Base-by-base conservation (phyloP, 1,139 yeast genomes). In the Pichia sp. region DNA sequence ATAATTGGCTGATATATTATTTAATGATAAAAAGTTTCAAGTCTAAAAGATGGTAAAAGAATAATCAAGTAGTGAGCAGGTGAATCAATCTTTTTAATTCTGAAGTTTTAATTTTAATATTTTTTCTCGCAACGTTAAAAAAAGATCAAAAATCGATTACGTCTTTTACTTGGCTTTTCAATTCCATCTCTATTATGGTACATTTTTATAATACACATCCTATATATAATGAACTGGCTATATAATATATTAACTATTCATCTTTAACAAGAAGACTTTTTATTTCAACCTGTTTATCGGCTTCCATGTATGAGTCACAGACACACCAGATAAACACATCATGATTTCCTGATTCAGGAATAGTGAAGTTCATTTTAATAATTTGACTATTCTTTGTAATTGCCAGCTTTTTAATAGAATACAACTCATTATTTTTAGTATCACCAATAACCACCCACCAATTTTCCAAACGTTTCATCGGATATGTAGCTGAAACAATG, bases 381-480 rank as follows among this genome's bases (percentile, higher is more conserved):
- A 65, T 57, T 56, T 82, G 87, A 2, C 64, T 59, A 46, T 81
- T 80, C 50, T 76, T 71, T 12, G 69, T 59, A 3, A 87, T 65
- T 0, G 75, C 64, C 1, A 85, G 71, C 59, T 82, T 82, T 59
- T 83, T 84, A 49, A 89, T 80, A 0, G 89, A 92, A 55, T 80
- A 83, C 28, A 92, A 64, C 55, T 82, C 84, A 49, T 74, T 77
- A 2, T 74, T 67, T 2, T 65, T 57, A 0, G 74, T 59, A 51
- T 85, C 85, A 11, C 97, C 97, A 39, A 90, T 65, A 8, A 90
- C 82, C 27, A 92, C 61, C 92, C 92, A 83, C 96, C 97, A 92
- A 65, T 76, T 65, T 60, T 92, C 97, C n/a, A 68, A 63, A 62
- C 83, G 86, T 4, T 66, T 60, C 41, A 58, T 65, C 1, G 94